Conservation (phyloP, 2,329 filamentous ascomycete species). For the Endothia cerciana region DNA sequence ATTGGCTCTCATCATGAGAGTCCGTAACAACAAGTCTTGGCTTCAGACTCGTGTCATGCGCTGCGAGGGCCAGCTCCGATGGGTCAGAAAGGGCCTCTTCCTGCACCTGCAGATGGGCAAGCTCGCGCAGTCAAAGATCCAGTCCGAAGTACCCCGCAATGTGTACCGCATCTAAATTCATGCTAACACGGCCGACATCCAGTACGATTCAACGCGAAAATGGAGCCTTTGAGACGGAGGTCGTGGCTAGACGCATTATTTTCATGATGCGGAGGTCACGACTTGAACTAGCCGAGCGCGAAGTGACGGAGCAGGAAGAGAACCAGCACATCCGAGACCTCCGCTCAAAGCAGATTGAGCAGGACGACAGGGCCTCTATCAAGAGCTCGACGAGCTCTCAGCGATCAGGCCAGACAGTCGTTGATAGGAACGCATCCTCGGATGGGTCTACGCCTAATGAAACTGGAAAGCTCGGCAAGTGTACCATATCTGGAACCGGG, state of each 20-base stretch:
- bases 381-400: conserved; percentile 9
- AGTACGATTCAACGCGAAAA: conserved; percentile 6
- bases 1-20: neutral
- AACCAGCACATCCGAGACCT: conserved; percentile 10
- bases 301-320: conserved; percentile 7
- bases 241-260: conserved; percentile 1
- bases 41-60: neutral
- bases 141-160: neutral
- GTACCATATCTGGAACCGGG: neutral
- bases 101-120: conserved; percentile 18
- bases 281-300: neutral
- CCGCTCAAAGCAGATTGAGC: neutral
- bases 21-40: neutral
- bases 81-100: conserved; percentile 14
- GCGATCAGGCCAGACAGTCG: neutral
- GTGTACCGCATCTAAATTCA: neutral
- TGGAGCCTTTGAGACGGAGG: conserved; percentile 18
- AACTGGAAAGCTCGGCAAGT: neutral
- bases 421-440: neutral
- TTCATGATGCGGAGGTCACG: neutral
- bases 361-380: conserved; percentile 2
- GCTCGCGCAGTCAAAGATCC: conserved; percentile 6
- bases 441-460: too few relatives aligned
- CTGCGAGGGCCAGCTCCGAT: conserved; percentile 19
- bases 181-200: too few relatives aligned